phyloP scores from a whole-genome alignment of 371 early-diverging fungal species.

The Umbelopsis sp. region DNA sequence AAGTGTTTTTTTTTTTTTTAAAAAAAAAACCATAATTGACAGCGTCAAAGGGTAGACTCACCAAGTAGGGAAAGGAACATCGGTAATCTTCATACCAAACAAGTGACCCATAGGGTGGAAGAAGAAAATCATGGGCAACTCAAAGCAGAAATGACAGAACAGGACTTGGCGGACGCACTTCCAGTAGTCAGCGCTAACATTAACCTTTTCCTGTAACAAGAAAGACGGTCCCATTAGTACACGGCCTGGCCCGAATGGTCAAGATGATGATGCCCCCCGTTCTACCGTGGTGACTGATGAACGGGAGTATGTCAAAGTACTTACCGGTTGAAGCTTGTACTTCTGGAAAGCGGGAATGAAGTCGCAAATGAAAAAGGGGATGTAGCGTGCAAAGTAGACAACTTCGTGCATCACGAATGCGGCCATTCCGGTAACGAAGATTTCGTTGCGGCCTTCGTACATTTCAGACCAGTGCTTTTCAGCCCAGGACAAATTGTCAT shows the following conservation, averaged over 20 bases:
- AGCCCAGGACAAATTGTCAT: slow-evolving; percentile 10
- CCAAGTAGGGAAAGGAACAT: slow-evolving; percentile 85
- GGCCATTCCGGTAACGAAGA: slow-evolving; percentile 67
- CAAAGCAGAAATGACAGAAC: slow-evolving; percentile 73
- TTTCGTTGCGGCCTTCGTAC: slow-evolving; percentile 72
- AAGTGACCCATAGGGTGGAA: slow-evolving; percentile 85
- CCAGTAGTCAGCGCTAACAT: slow-evolving; percentile 71
- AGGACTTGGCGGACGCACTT: slow-evolving; percentile 77
- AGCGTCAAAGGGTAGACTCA: slow-evolving; percentile 35
- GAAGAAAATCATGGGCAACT: slow-evolving; percentile 83
- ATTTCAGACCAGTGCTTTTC: slow-evolving; percentile 56
- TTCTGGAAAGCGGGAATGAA: slow-evolving; percentile 71
- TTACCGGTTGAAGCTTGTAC: slow-evolving; percentile 84
- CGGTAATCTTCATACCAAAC: slow-evolving; percentile 82
- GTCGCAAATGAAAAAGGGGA: slow-evolving; percentile 76
- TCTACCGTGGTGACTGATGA: too few relatives aligned
- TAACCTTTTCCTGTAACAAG: slow-evolving; percentile 60
- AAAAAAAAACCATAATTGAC: too few relatives aligned
- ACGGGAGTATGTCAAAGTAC: slow-evolving; percentile 17
- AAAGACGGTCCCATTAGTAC: neutral
- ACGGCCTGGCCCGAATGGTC: too few relatives aligned
- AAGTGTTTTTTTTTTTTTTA: too few relatives aligned
- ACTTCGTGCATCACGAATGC: slow-evolving; percentile 77
- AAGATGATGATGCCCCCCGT: neutral
- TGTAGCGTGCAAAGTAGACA: slow-evolving; percentile 78